Conservation (phyloP, 768 basidiomycete species). For the Calocybe indica region DNA sequence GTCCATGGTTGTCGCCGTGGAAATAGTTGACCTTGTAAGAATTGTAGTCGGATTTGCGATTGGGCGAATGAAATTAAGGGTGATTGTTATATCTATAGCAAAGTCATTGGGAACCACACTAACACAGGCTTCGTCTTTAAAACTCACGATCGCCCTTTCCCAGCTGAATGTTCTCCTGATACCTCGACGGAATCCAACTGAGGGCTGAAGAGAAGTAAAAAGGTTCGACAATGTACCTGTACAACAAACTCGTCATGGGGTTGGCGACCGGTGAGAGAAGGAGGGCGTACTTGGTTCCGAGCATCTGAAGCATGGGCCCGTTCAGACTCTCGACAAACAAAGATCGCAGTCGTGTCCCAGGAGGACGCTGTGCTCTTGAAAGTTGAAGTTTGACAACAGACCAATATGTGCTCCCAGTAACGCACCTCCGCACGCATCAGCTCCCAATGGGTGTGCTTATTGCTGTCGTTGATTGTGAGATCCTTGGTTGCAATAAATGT, state of each 20-base stretch:
- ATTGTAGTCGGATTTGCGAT: constrained; percentile 22
- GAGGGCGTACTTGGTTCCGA: constrained; percentile 36
- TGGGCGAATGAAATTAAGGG: constrained; percentile 44
- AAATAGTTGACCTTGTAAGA: not conserved
- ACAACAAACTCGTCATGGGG: no score
- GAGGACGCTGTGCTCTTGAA: constrained; percentile 14
- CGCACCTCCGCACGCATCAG: constrained; percentile 23
- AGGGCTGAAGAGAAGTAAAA: constrained; percentile 61
- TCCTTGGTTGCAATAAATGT: constrained; percentile 18
- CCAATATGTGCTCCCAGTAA: not conserved
- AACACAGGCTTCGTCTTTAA: not conserved
- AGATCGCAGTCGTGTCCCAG: constrained; percentile 35
- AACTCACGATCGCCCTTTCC: constrained; percentile 34
- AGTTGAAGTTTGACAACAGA: not conserved
- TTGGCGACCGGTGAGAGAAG: not conserved
- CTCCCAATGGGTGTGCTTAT: constrained; percentile 27
- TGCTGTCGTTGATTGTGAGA: constrained; percentile 13
- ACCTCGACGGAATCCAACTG: constrained; percentile 56
- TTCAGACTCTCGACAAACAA: constrained; percentile 47
- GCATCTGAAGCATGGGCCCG: constrained; percentile 46
- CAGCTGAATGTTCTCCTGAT: constrained; percentile 36
- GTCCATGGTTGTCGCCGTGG: constrained; percentile 1
- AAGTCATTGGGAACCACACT: not conserved
- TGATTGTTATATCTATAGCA: constrained; percentile 46
- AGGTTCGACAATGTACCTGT: constrained; percentile 49